phyloP scores from a whole-genome alignment of 1,284 basidiomycete genomes.

The Trametes sp. region DNA sequence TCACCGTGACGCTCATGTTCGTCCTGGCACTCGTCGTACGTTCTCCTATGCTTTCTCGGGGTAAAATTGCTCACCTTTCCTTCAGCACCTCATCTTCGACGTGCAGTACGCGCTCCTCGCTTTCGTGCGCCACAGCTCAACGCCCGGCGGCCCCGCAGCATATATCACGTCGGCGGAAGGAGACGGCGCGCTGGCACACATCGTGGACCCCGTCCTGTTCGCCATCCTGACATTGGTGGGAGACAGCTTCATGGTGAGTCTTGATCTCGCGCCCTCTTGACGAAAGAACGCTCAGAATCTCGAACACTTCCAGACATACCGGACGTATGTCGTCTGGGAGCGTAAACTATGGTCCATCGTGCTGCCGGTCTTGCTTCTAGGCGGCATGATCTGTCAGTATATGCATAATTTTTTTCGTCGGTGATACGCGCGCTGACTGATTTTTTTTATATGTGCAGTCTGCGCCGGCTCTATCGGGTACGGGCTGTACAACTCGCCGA shows the following conservation, averaged over 20 bases:
- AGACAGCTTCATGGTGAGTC: constrained; percentile 22
- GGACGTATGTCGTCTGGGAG: constrained; percentile 21
- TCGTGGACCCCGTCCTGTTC: constrained; percentile 19
- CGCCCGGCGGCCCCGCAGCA: constrained; percentile 5
- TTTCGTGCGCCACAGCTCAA: constrained; percentile 14
- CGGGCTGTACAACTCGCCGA: background rate
- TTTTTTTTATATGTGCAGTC: background rate
- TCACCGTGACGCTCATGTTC: constrained; percentile 23
- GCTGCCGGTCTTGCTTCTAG: constrained; percentile 12
- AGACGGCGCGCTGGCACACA: constrained; percentile 13
- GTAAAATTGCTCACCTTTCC: no score
- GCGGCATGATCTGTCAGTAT: constrained; percentile 10
- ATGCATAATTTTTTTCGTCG: background rate
- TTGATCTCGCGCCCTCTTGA: no score
- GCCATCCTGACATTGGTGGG: constrained; percentile 23
- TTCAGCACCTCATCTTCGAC: constrained; percentile 21
- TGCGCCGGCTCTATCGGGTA: background rate
- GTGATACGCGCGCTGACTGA: no score
- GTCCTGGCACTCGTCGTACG: constrained; percentile 22
- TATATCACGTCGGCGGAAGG: constrained; percentile 7
- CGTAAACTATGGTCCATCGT: constrained; percentile 8
- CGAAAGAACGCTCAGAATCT: no score
- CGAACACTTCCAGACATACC: constrained; percentile 22
- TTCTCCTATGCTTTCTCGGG: background rate
- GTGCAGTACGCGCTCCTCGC: constrained; percentile 17